Conservation (phyloP, 139 green algal genomes). For the Desmodesmus armatus region DNA sequence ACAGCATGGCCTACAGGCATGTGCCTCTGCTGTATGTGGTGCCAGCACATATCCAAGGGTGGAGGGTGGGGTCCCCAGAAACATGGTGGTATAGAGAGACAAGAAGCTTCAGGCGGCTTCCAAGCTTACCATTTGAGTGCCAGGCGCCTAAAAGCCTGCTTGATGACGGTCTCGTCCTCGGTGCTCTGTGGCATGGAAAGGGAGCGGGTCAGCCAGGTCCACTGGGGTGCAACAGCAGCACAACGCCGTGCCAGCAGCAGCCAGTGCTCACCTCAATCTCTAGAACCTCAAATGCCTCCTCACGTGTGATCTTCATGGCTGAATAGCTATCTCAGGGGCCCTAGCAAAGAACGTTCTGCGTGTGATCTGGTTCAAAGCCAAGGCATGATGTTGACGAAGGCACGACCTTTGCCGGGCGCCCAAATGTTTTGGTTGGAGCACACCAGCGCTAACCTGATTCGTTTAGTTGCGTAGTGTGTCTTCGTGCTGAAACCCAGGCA, state of each 20-base stretch:
- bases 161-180: constrained; percentile 45
- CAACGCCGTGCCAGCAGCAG: background rate
- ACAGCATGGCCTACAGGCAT: background rate
- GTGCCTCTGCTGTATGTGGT: background rate
- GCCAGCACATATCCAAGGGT: no score
- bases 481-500: no score
- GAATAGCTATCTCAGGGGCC: background rate
- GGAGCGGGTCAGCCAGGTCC: background rate
- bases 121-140: constrained; percentile 53
- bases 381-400: no score
- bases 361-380: no score
- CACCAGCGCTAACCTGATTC: no score
- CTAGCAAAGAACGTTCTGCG: no score
- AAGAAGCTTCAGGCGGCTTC: background rate
- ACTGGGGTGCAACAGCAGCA: background rate
- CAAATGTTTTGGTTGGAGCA: no score
- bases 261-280: constrained; percentile 18
- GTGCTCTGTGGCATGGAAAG: background rate
- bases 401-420: no score
- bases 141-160: constrained; percentile 51
- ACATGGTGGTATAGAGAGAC: background rate
- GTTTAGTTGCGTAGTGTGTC: no score
- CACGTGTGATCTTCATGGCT: constrained; percentile 27
- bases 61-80: background rate
- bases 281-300: constrained; percentile 3